Percentiles rank a stretch among this genome's conserved stretches.
These are phyloP conservation scores for Collybia sp. DNA, from an alignment of 768 basidiomycete genomes.

Conservation along the genomic window DNA sequence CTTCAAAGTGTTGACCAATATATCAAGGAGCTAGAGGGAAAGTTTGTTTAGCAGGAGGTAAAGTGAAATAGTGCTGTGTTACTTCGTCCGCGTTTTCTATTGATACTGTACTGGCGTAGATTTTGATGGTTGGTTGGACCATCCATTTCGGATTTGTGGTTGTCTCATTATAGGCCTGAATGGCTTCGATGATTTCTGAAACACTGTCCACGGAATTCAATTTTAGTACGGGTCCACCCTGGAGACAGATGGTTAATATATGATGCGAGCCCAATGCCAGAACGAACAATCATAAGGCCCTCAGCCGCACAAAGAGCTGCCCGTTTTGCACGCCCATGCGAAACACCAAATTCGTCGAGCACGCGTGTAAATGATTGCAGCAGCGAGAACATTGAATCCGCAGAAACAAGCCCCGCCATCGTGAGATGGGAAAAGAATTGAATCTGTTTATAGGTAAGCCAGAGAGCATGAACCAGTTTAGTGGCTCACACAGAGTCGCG, in stretches of 20 bases:
- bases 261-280: neutral
- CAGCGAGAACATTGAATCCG: slow-evolving; percentile 75
- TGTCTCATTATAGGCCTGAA: slow-evolving; percentile 68
- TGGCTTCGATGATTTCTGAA: slow-evolving; percentile 62
- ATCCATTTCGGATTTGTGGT: slow-evolving; percentile 54
- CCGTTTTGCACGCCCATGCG: slow-evolving; percentile 76
- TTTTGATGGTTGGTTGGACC: slow-evolving; percentile 54
- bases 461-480: neutral
- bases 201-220: slow-evolving; percentile 54
- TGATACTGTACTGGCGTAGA: slow-evolving; percentile 38
- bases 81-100: slow-evolving; percentile 64
- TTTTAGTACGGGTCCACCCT: slow-evolving; percentile 72
- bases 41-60: no score
- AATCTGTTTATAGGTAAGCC: slow-evolving; percentile 45
- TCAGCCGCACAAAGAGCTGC: slow-evolving; percentile 81
- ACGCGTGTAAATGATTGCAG: slow-evolving; percentile 83
- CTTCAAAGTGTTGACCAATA: slow-evolving; percentile 57
- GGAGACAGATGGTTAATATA: slow-evolving; percentile 3
- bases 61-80: neutral
- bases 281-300: slow-evolving; percentile 66
- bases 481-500: slow-evolving; percentile 74
- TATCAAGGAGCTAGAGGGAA: slow-evolving; percentile 63
- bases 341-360: slow-evolving; percentile 85
- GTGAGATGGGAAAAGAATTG: slow-evolving; percentile 92
- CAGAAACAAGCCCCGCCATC: slow-evolving; percentile 66